Conservation (phyloP, 1,284 basidiomycete species). For the Sporisorium scitamineum region DNA sequence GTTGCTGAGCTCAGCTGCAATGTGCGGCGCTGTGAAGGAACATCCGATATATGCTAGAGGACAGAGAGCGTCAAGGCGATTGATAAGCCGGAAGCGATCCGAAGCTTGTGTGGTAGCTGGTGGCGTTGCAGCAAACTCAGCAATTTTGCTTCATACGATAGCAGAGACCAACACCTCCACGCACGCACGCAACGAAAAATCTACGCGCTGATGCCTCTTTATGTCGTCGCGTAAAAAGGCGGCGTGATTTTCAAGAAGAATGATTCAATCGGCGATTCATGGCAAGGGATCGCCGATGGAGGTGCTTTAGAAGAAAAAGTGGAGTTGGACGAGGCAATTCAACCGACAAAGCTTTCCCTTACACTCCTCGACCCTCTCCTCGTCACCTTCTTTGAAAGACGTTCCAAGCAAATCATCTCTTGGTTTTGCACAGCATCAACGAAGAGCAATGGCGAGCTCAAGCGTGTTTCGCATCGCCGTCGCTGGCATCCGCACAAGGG, state of each 20-base stretch:
- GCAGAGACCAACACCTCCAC: constrained; percentile 46
- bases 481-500: constrained; percentile 22
- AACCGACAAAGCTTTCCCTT: not conserved
- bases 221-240: constrained; percentile 37
- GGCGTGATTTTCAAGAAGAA: not conserved
- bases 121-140: constrained; percentile 18
- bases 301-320: constrained; percentile 17
- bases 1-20: not conserved
- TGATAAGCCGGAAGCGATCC: not conserved
- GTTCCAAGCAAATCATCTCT: too few species aligned
- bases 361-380: not conserved
- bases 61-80: not conserved
- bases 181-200: not conserved
- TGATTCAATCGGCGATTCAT: constrained; percentile 16
- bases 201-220: constrained; percentile 14
- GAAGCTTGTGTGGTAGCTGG: constrained; percentile 13
- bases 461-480: constrained; percentile 18
- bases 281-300: constrained; percentile 13
- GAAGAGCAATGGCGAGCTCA: constrained; percentile 18
- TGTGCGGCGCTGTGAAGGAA: not conserved
- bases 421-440: not conserved
- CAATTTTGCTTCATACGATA: not conserved
- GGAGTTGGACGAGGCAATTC: constrained; percentile 21
- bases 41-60: not conserved
- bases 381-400: not conserved